phyloP scores from a whole-genome alignment of 805 yeast genomes.

The Yamadazyma olivae region DNA sequence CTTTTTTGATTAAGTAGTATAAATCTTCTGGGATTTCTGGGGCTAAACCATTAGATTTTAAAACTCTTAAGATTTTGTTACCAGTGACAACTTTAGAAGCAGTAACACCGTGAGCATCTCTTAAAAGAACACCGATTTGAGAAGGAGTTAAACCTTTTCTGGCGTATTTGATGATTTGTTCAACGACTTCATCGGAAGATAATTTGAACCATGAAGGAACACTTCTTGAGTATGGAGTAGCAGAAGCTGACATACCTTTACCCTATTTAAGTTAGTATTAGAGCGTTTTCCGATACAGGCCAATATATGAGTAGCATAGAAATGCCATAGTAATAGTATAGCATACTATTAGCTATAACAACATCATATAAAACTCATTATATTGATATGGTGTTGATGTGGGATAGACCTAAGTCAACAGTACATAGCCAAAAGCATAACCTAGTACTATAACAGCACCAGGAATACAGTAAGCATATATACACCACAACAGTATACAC shows the following conservation, averaged over 20 bases:
- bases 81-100: constrained; percentile 97
- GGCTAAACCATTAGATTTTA: constrained; percentile 99
- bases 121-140: constrained; percentile 97
- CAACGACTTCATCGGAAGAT: constrained; percentile 91
- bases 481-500: no score
- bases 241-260: constrained; percentile 98
- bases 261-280: constrained; percentile 53
- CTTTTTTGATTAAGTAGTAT: constrained; percentile 98
- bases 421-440: no score
- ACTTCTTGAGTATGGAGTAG: constrained; percentile 98
- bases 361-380: no score
- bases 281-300: no score
- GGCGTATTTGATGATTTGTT: constrained; percentile 98
- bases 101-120: constrained; percentile 99
- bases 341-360: no score
- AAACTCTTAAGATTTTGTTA: constrained; percentile 98
- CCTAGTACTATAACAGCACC: no score
- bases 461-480: no score
- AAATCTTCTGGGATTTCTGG: constrained; percentile 99
- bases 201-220: constrained; percentile 99
- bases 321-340: no score
- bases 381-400: no score
- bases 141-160: constrained; percentile 99
- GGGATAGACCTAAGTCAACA: no score
- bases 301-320: no score